Percentiles rank a stretch among this genome's conserved stretches.
phyloP scores from a whole-genome alignment of 2,329 filamentous ascomycete species.

The Aspergillus chevalieri region DNA sequence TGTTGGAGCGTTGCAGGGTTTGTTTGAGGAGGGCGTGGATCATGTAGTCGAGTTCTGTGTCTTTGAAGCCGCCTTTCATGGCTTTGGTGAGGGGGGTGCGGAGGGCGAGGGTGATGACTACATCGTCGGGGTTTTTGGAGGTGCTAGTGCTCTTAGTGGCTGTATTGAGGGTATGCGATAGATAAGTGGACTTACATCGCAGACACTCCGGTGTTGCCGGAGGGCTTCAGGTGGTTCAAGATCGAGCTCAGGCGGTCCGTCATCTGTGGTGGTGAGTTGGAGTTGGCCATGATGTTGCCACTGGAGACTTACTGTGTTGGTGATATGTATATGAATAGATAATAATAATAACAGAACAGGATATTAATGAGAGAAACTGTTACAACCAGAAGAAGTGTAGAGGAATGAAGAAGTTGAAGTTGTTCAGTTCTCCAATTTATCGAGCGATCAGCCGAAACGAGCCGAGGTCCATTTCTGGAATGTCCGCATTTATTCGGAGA shows the following conservation, averaged over 20 bases:
- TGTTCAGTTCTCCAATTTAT: too few species aligned
- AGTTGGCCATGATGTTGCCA: too few species aligned
- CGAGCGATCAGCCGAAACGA: too few species aligned
- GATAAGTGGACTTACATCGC: constrained; percentile 60
- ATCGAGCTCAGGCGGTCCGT: constrained; percentile 81
- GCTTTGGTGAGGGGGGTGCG: constrained; percentile 86
- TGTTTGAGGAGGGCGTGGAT: constrained; percentile 77
- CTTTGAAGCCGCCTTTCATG: constrained; percentile 89
- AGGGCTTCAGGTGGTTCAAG: constrained; percentile 70
- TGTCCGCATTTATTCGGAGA: too few species aligned
- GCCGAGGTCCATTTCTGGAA: too few species aligned
- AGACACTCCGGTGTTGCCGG: constrained; percentile 63
- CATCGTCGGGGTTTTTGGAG: constrained; percentile 88
- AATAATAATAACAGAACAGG: too few species aligned
- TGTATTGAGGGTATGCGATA: constrained; percentile 1
- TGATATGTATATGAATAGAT: too few species aligned
- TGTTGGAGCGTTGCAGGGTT: constrained; percentile 62
- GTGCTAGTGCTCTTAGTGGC: constrained; percentile 50
- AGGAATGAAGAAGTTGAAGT: too few species aligned
- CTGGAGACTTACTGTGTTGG: too few species aligned
- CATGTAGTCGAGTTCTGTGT: constrained; percentile 82
- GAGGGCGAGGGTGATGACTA: constrained; percentile 89
- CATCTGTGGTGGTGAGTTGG: constrained; percentile 53
- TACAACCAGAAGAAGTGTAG: too few species aligned
- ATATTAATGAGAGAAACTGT: too few species aligned